Evolutionary conservation across 495 filamentous ascomycete species (phyloP).

Genomic region (Beverwykella pulmonaria): DNA sequence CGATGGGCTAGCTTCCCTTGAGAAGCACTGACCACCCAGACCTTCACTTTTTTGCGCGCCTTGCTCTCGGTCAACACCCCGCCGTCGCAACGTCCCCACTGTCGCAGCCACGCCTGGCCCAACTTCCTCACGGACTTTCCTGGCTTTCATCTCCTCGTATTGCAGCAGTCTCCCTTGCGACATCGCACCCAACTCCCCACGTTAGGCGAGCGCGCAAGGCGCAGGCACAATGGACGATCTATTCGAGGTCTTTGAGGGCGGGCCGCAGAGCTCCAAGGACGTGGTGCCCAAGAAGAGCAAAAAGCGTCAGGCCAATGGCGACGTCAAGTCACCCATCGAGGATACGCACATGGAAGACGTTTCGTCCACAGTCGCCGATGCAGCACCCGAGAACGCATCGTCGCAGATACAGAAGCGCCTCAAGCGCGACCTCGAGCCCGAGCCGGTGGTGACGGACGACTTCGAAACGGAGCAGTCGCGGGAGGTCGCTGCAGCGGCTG

Average conservation of each 20-base stretch:
- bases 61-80: not conserved
- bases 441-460: slow-evolving; percentile 85
- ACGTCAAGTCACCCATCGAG: slow-evolving; percentile 57
- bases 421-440: slow-evolving; percentile 69
- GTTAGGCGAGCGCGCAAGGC: not conserved
- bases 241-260: slow-evolving; percentile 50
- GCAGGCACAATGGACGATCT: slow-evolving; percentile 42
- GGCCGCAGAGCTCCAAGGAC: slow-evolving; percentile 23
- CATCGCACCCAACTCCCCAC: not conserved
- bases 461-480: slow-evolving; percentile 95
- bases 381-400: slow-evolving; percentile 40
- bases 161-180: not conserved
- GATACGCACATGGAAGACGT: slow-evolving; percentile 43
- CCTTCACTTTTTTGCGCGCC: not conserved
- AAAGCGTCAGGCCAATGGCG: slow-evolving; percentile 73
- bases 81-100: not conserved
- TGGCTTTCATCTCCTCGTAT: not conserved
- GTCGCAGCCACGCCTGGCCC: not conserved
- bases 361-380: slow-evolving; percentile 35
- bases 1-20: not conserved
- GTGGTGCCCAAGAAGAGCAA: slow-evolving; percentile 45
- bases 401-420: slow-evolving; percentile 72
- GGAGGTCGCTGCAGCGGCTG: slow-evolving; percentile 79
- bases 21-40: not conserved
- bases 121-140: not conserved